These are phyloP conservation scores for Suhomyces bokatorum DNA, from an alignment of 1,139 yeast genomes.

Conservation along the genomic window DNA sequence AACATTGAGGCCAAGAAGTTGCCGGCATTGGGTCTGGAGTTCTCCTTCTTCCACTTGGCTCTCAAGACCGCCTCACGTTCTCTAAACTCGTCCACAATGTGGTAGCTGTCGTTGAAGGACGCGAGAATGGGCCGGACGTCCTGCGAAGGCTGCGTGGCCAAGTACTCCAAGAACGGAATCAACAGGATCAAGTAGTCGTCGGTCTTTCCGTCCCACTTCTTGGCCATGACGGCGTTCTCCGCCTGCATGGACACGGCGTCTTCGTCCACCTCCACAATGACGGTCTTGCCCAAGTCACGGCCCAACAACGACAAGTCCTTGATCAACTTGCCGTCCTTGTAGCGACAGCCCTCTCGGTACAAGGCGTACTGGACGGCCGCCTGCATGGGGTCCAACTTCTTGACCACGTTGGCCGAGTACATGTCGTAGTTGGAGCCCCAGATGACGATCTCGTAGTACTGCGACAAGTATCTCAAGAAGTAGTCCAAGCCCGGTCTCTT, in stretches of 20 bases:
- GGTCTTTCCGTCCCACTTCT: conserved; percentile 83
- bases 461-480: conserved; percentile 90
- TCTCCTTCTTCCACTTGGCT: conserved; percentile 63
- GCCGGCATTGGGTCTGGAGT: conserved; percentile 52
- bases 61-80: conserved; percentile 77
- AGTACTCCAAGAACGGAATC: conserved; percentile 91
- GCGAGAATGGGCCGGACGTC: conserved; percentile 88
- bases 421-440: conserved; percentile 85
- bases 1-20: conserved; percentile 57
- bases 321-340: conserved; percentile 82
- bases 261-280: conserved; percentile 76
- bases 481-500: conserved; percentile 98
- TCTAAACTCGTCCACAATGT: conserved; percentile 72
- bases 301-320: conserved; percentile 86
- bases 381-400: conserved; percentile 89
- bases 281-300: conserved; percentile 82
- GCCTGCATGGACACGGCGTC: conserved; percentile 82
- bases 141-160: conserved; percentile 86
- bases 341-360: conserved; percentile 88
- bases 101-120: conserved; percentile 63
- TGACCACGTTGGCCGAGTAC: conserved; percentile 81
- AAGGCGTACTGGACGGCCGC: conserved; percentile 86
- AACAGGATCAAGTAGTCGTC: conserved; percentile 76
- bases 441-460: conserved; percentile 91
- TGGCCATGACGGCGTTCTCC: conserved; percentile 81